Conservation (phyloP, 345 rosid genomes). For the Bretschneidera sinensis region DNA sequence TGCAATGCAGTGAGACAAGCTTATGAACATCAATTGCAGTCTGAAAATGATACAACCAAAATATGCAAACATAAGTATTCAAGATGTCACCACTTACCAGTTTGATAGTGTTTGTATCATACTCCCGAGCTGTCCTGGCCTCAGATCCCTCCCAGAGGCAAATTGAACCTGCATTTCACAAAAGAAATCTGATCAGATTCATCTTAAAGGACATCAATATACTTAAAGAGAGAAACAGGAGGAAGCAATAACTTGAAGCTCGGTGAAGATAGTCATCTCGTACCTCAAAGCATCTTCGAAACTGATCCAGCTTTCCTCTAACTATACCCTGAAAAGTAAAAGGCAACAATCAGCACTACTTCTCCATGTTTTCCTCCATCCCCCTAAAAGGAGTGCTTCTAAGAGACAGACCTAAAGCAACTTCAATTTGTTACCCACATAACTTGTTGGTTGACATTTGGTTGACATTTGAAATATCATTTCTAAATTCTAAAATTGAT, state of each 20-base stretch:
- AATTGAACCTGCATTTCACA: constrained; percentile 64
- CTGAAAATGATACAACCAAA: background rate
- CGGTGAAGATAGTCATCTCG: constrained; percentile 5
- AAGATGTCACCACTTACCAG: constrained; percentile 54
- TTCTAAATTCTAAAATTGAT: too few species aligned
- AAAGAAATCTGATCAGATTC: constrained; percentile 1
- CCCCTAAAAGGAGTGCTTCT: background rate
- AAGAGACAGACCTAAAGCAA: background rate
- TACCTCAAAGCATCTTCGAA: constrained; percentile 94
- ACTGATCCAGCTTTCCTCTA: constrained; percentile 93
- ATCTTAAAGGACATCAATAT: background rate
- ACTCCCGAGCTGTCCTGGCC: constrained; percentile 82
- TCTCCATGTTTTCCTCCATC: background rate
- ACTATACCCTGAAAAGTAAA: constrained; percentile 69
- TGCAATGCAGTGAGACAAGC: background rate
- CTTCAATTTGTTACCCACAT: background rate
- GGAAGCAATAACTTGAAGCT: background rate
- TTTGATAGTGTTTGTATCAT: constrained; percentile 83
- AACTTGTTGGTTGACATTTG: background rate
- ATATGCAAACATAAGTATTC: background rate
- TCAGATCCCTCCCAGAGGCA: constrained; percentile 94
- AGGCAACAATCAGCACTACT: constrained; percentile 1
- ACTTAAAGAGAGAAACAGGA: background rate
- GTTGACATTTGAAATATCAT: too few species aligned
- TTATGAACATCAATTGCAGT: background rate